Percentiles rank a stretch among this genome's conserved stretches.
Conservation (phyloP, 2,329 filamentous ascomycete species). For the Cercospora zeina region DNA sequence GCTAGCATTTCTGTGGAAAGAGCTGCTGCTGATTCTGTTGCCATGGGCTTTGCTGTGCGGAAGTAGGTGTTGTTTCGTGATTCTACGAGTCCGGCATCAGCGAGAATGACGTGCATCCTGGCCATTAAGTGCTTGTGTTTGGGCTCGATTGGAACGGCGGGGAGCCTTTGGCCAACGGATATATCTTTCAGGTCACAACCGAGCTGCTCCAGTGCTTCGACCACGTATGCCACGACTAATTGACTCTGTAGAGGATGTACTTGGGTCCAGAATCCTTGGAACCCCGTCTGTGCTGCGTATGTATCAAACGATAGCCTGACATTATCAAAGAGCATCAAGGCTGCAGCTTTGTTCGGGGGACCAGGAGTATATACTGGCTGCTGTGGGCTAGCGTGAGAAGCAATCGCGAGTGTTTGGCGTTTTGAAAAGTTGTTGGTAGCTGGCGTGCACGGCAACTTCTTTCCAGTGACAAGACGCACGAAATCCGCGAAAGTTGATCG, state of each 20-base stretch:
- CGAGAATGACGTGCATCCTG: conserved; percentile 12
- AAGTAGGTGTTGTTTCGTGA: conserved; percentile 4
- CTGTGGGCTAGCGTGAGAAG: background rate
- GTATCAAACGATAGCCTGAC: conserved; percentile 1
- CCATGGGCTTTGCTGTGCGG: conserved; percentile 6
- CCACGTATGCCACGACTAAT: conserved; percentile 16
- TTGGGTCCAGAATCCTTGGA: conserved; percentile 14
- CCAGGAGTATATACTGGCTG: background rate
- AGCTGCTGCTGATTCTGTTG: background rate
- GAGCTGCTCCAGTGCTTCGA: conserved; percentile 18
- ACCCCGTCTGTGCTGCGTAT: conserved; percentile 7
- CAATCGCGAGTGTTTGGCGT: accelerated
- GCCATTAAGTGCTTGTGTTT: conserved; percentile 17
- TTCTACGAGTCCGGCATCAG: conserved; percentile 14
- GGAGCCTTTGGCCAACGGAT: conserved; percentile 4
- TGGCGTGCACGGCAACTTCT: background rate
- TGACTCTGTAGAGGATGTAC: conserved; percentile 16
- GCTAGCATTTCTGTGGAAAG: conserved; percentile 13
- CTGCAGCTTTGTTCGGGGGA: background rate
- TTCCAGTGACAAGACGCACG: conserved; percentile 4
- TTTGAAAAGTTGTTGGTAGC: background rate
- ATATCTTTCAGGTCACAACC: conserved; percentile 13
- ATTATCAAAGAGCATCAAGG: background rate
- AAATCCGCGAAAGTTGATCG: conserved; percentile 7
- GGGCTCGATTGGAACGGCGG: background rate